phyloP scores from a whole-genome alignment of 164 flowering plant genomes.

The Annona cherimola region DNA sequence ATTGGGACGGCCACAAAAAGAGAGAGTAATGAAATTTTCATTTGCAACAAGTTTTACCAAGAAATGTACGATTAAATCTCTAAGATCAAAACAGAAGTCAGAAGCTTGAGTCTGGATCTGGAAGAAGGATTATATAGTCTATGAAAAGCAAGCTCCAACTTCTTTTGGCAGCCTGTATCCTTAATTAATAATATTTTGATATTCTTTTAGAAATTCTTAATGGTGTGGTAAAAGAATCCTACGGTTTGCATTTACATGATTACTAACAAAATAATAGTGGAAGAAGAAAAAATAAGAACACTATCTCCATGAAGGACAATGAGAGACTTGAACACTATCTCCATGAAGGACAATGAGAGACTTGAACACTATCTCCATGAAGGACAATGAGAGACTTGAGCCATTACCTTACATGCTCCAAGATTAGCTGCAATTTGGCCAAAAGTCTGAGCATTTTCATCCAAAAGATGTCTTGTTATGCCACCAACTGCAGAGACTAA shows the following conservation, averaged over 20 bases:
- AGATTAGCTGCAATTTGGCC: constrained; percentile 56
- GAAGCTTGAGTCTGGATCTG: not conserved
- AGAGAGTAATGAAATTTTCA: not conserved
- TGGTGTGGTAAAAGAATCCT: too few relatives aligned
- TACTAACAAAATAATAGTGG: too few relatives aligned
- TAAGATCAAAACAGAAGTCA: not conserved
- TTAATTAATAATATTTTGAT: too few relatives aligned
- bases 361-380: not conserved
- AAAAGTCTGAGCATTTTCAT: constrained; percentile 62
- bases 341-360: too few relatives aligned
- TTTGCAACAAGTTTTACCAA: not conserved
- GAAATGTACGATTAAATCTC: not conserved
- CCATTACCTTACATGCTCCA: constrained; percentile 41
- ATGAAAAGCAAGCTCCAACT: not conserved
- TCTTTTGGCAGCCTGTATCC: not conserved
- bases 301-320: too few relatives aligned
- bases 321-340: too few relatives aligned
- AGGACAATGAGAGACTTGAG: not conserved
- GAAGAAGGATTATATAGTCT: not conserved
- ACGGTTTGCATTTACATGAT: too few relatives aligned
- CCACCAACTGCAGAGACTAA: constrained; percentile 40
- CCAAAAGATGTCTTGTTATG: constrained; percentile 54
- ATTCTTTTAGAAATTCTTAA: too few relatives aligned
- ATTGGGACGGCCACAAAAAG: not conserved
- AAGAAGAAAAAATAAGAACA: too few relatives aligned